These are phyloP conservation scores for Apiotrichum mycotoxinovorans DNA, from an alignment of 1,284 basidiomycete genomes.

Conservation along the genomic window DNA sequence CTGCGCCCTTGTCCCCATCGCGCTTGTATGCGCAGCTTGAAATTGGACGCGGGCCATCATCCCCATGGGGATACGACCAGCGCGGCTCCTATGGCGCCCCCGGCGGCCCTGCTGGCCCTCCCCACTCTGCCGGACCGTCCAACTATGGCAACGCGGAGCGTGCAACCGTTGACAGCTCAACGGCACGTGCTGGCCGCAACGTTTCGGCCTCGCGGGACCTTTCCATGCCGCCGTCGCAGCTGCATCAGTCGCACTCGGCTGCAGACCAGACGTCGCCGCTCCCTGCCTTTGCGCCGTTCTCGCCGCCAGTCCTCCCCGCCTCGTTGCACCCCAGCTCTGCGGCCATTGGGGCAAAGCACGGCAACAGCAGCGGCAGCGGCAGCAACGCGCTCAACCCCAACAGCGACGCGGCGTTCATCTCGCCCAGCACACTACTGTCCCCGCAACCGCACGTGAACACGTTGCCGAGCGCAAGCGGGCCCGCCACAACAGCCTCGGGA, in stretches of 20 bases:
- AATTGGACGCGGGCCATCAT: constrained; percentile 24
- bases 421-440: constrained; percentile 40
- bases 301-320: constrained; percentile 24
- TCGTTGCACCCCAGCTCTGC: constrained; percentile 21
- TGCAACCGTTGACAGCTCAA: background rate
- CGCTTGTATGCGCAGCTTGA: constrained; percentile 46
- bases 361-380: background rate
- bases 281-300: constrained; percentile 44
- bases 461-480: background rate
- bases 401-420: constrained; percentile 28
- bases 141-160: background rate
- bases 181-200: constrained; percentile 3
- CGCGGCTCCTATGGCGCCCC: constrained; percentile 17
- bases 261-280: constrained; percentile 23
- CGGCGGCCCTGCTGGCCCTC: background rate
- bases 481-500: background rate
- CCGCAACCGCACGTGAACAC: constrained; percentile 18
- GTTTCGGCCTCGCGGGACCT: constrained; percentile 14
- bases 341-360: background rate
- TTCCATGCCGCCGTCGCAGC: constrained; percentile 9
- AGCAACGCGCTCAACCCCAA: background rate
- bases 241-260: constrained; percentile 10
- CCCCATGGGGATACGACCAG: constrained; percentile 12
- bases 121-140: constrained; percentile 7
- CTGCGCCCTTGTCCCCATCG: constrained; percentile 47